These are phyloP conservation scores for Taphrina populina DNA, from an alignment of 1,139 yeast genomes.

Conservation along the genomic window DNA sequence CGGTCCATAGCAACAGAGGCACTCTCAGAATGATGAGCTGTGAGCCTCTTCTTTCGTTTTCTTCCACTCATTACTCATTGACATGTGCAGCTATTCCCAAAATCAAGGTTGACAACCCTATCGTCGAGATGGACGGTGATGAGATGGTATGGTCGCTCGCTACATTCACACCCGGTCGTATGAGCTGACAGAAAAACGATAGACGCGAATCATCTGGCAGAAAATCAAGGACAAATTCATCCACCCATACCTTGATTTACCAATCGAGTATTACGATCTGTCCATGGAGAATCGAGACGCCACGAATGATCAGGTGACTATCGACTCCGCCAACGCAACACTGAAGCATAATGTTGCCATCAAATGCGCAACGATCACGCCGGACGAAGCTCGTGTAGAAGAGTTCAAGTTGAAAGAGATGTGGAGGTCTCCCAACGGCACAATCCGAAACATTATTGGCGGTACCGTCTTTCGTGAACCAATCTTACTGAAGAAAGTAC, in stretches of 20 bases:
- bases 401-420: constrained; percentile 87
- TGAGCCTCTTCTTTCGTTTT: no score
- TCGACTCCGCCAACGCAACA: constrained; percentile 88
- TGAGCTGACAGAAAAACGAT: neutral
- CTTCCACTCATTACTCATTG: constrained; percentile 13
- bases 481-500: constrained; percentile 83
- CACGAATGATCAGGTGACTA: constrained; percentile 83
- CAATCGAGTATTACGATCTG: constrained; percentile 86
- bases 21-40: no score
- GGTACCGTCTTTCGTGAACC: constrained; percentile 98
- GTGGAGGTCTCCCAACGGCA: constrained; percentile 98
- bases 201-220: constrained; percentile 84
- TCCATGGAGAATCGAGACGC: constrained; percentile 81
- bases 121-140: constrained; percentile 96
- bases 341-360: constrained; percentile 86
- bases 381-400: constrained; percentile 90
- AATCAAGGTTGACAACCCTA: constrained; percentile 79
- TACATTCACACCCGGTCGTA: no score
- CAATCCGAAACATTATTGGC: constrained; percentile 88
- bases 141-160: constrained; percentile 67
- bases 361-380: constrained; percentile 98
- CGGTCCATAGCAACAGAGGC: no score
- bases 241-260: constrained; percentile 79
- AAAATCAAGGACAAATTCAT: constrained; percentile 72
- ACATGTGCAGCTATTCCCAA: constrained; percentile 47